Base-by-base conservation (phyloP, 2,329 filamentous ascomycete genomes). In the Aspergillus ochraceoroseus region DNA sequence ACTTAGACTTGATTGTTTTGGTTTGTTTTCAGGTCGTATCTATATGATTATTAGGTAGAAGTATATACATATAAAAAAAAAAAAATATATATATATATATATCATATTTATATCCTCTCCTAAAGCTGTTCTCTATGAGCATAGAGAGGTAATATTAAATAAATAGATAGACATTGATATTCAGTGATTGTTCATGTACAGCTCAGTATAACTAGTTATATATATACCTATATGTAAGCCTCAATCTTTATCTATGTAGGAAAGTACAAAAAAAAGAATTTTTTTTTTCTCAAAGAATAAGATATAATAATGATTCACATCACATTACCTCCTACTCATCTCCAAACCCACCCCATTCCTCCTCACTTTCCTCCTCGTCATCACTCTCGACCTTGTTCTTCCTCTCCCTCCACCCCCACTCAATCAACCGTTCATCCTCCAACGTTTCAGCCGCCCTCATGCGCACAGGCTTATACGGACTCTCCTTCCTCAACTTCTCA, bases 381-480 rank as follows among this genome's bases (percentile, higher is more conserved):
- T 63, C 64, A 18, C 57, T 58, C 9, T 62, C 68, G 3, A 60
- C 57, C 32, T 64, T 56, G 7, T 19, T 19, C 12, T 38, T 37
- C 49, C 63, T 69, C 51, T 61, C 63, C 60, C 47, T 61, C 28
- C 61, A 52, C 19, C 62, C 64, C 65, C 80, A 86, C 62, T 78
- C 77, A 34, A 77, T 76, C 61, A 95, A 65, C 50, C 87, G 75
- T 53, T 83, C 82, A 61, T 96, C 90, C 2, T 72, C 74, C 44
- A 94, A 65, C 15, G 79, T 76, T 53, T 90, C 86, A 46, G 72
- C 74, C 1, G 82, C 83, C 56, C 84, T 78, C 47, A 70, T 71
- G 56, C 86, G 77, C 37, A 94, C 80, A 15, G 79, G 75, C 67
- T 88, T 92, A 41, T 81, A 81, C 28, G 77, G 75, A 38, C 83